These are phyloP conservation scores for Trichosporon sp. DNA, from an alignment of 1,284 basidiomycete species.

Conservation along the genomic window DNA sequence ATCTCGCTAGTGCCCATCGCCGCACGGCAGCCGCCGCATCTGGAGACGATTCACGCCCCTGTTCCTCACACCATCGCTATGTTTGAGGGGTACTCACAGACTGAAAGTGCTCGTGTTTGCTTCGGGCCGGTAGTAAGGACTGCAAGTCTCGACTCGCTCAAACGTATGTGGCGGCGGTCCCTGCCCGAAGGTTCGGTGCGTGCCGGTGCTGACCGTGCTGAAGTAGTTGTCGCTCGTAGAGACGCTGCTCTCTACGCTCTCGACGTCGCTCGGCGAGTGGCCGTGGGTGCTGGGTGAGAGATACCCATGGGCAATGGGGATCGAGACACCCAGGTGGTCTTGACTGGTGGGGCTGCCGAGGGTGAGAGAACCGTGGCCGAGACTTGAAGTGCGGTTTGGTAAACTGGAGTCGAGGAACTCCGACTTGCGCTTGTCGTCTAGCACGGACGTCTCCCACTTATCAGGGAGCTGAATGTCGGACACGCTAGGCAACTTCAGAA, in stretches of 20 bases:
- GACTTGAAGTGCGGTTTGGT: neutral
- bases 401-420: neutral
- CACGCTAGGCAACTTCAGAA: neutral
- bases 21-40: too few relatives aligned
- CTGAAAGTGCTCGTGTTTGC: neutral
- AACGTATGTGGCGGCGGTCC: neutral
- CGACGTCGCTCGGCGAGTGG: neutral
- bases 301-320: neutral
- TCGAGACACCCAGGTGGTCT: neutral
- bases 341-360: neutral
- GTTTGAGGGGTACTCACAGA: neutral
- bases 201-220: neutral
- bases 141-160: neutral
- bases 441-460: neutral
- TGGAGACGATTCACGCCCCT: neutral
- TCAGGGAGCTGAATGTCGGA: neutral
- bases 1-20: too few relatives aligned
- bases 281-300: neutral
- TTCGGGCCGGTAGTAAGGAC: neutral
- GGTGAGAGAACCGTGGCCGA: neutral
- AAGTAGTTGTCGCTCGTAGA: neutral
- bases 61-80: neutral
- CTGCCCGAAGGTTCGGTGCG: neutral
- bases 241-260: neutral
- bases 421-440: neutral